Conservation (phyloP, 495 filamentous ascomycete species). For the Penicillium soppii region DNA sequence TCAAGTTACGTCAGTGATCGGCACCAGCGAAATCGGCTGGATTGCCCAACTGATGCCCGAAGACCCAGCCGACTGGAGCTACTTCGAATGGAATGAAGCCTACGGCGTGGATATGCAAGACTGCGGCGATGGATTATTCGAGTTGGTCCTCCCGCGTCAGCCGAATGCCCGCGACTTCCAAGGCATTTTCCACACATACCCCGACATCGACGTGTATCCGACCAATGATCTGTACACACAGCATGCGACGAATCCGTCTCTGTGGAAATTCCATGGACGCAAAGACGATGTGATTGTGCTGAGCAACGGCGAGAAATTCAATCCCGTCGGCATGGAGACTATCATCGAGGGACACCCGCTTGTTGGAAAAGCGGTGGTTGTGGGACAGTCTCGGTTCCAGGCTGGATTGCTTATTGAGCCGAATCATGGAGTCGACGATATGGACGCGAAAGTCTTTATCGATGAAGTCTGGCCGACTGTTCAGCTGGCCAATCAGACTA, state of each 20-base stretch:
- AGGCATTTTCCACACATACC: constrained; percentile 56
- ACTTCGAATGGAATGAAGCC: constrained; percentile 48
- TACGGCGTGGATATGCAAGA: constrained; percentile 42
- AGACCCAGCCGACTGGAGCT: constrained; percentile 47
- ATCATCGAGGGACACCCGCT: constrained; percentile 27
- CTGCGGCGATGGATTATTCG: constrained; percentile 45
- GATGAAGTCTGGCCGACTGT: constrained; percentile 44
- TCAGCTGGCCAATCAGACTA: constrained; percentile 46
- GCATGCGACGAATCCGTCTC: constrained; percentile 27
- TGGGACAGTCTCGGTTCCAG: constrained; percentile 36
- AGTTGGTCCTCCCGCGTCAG: constrained; percentile 28
- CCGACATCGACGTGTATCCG: constrained; percentile 48
- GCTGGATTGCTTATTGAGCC: constrained; percentile 37
- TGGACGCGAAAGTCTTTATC: constrained; percentile 30
- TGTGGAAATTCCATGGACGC: constrained; percentile 36
- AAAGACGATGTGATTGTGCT: constrained; percentile 45
- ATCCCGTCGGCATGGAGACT: constrained; percentile 38
- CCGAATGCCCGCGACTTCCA: constrained; percentile 27
- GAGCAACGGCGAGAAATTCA: constrained; percentile 44
- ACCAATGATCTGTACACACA: constrained; percentile 58
- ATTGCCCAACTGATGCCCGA: constrained; percentile 32
- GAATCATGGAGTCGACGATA: constrained; percentile 5
- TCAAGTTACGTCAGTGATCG: constrained; percentile 14
- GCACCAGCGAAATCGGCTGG: constrained; percentile 19
- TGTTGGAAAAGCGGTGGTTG: constrained; percentile 30